Percentiles rank a stretch among this genome's conserved stretches.
These are phyloP conservation scores for Vigna radiata DNA, from an alignment of 306 rosid species.

Conservation along the genomic window DNA sequence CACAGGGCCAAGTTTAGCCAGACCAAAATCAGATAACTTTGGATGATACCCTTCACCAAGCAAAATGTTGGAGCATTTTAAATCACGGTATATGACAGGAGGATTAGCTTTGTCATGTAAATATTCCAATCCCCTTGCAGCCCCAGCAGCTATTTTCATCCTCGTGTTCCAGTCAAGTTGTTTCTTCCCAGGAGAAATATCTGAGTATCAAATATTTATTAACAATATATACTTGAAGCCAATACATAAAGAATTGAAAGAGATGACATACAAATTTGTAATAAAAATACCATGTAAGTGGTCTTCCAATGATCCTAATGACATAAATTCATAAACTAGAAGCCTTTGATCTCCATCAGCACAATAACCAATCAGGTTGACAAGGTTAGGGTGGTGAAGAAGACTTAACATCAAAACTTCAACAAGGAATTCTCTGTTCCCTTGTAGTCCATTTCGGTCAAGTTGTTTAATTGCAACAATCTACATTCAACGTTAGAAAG, in stretches of 20 bases:
- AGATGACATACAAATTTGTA: conserved; percentile 21
- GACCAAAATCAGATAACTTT: conserved; percentile 90
- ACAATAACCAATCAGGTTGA: conserved; percentile 91
- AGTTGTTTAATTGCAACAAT: conserved; percentile 92
- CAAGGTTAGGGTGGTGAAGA: conserved; percentile 94
- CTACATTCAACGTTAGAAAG: conserved; percentile 56
- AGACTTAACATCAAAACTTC: conserved; percentile 95
- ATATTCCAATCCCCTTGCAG: conserved; percentile 88
- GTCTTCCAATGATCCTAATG: conserved; percentile 91
- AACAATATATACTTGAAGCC: conserved; percentile 21
- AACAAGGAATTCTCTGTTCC: conserved; percentile 92
- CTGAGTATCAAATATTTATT: conserved; percentile 58
- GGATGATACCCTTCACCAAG: conserved; percentile 87
- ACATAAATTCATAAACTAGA: conserved; percentile 90
- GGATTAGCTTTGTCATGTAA: conserved; percentile 93
- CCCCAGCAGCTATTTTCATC: conserved; percentile 95
- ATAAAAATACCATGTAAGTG: conserved; percentile 76
- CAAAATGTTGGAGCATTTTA: conserved; percentile 93
- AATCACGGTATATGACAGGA: conserved; percentile 95
- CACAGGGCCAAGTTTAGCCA: conserved; percentile 95
- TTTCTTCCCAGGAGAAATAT: conserved; percentile 72
- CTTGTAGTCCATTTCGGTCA: conserved; percentile 92
- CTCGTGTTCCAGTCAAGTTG: conserved; percentile 86
- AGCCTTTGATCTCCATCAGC: conserved; percentile 99
- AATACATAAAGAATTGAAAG: conserved; percentile 21